These are phyloP conservation scores for Condylostoma magnum DNA, from an alignment of 169 alveolate genomes.

Conservation along the genomic window DNA sequence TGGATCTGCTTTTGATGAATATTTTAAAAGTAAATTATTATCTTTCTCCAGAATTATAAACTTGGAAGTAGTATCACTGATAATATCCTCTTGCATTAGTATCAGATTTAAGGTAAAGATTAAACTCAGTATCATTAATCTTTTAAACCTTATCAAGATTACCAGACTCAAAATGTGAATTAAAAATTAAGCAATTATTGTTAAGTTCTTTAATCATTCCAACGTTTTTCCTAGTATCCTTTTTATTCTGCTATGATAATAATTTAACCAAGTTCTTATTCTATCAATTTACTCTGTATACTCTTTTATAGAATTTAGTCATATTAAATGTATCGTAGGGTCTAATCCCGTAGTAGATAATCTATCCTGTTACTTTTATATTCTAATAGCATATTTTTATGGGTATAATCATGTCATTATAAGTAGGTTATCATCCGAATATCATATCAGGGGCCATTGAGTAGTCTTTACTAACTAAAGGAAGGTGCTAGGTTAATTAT, in stretches of 20 bases:
- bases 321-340: constrained; percentile 14
- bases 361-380: background rate
- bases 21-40: constrained; percentile 1
- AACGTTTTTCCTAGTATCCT: background rate
- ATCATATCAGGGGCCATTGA: constrained; percentile 10
- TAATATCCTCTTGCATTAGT: constrained; percentile 86
- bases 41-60: constrained; percentile 36
- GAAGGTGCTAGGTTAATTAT: too few relatives aligned
- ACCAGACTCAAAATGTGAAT: constrained; percentile 87
- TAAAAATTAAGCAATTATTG: constrained; percentile 61
- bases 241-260: background rate
- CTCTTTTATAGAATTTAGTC: background rate
- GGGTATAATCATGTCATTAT: background rate
- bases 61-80: constrained; percentile 86
- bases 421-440: constrained; percentile 12
- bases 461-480: background rate
- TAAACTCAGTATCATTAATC: constrained; percentile 78
- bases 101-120: constrained; percentile 87
- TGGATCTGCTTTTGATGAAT: constrained; percentile 43
- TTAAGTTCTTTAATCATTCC: constrained; percentile 1
- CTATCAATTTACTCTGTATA: background rate
- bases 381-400: background rate
- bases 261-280: too few relatives aligned
- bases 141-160: constrained; percentile 81
- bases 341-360: background rate